Evolutionary conservation across 495 filamentous ascomycete genomes (phyloP).

Genomic region (Hypomontagnella monticulosa): DNA sequence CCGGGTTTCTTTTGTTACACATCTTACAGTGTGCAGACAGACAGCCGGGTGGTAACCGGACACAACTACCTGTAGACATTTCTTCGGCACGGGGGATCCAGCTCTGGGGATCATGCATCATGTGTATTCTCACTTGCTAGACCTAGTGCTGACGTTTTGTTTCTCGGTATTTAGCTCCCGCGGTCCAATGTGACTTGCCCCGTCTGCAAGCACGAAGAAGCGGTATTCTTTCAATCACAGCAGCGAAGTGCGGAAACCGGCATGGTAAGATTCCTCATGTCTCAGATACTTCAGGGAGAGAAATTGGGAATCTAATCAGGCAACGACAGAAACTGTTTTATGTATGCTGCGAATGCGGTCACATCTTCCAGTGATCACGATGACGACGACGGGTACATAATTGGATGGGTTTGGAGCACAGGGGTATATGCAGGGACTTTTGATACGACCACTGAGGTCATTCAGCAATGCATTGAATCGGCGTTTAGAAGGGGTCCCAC

Average conservation of each 20-base stretch:
- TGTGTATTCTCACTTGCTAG: constrained; percentile 32
- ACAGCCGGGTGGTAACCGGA: constrained; percentile 6
- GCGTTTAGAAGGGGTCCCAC: constrained; percentile 36
- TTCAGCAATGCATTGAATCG: constrained; percentile 35
- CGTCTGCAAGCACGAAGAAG: constrained; percentile 82
- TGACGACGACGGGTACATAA: neutral
- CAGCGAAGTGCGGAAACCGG: constrained; percentile 95
- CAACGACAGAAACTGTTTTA: constrained; percentile 88
- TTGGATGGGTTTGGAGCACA: constrained; percentile 23
- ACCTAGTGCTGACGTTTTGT: constrained; percentile 60
- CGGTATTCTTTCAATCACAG: constrained; percentile 98
- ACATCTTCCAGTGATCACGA: constrained; percentile 73
- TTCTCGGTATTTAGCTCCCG: constrained; percentile 72
- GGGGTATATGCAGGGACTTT: constrained; percentile 32
- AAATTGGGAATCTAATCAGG: constrained; percentile 41
- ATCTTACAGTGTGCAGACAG: constrained; percentile 9
- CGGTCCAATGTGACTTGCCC: constrained; percentile 85
- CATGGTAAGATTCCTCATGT: constrained; percentile 74
- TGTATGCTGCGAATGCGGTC: constrained; percentile 91
- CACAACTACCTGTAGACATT: constrained; percentile 4
- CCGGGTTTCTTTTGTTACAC: neutral
- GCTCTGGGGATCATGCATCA: constrained; percentile 26
- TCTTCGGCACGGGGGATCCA: constrained; percentile 20
- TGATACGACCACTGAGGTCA: constrained; percentile 28
- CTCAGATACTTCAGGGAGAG: neutral